A percentile compares a stretch with the other conserved stretches of the same genome.
Evolutionary conservation across 768 basidiomycete species (phyloP).

Genomic region (Panellus pusillus): DNA sequence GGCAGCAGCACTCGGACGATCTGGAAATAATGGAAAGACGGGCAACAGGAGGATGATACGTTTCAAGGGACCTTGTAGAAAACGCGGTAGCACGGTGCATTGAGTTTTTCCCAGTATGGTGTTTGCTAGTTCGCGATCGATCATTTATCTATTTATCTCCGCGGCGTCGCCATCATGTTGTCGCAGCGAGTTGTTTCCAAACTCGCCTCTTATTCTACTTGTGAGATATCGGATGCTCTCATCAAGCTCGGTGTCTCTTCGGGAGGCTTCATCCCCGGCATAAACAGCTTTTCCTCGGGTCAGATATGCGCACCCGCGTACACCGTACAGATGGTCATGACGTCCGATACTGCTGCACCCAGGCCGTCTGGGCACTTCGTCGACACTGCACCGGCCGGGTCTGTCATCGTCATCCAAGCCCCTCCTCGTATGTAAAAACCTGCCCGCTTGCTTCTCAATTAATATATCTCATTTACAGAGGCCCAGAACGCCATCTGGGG

Average conservation of each 20-base stretch:
- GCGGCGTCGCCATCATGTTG: neutral
- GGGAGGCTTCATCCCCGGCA: slow-evolving; percentile 83
- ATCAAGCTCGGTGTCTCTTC: slow-evolving; percentile 70
- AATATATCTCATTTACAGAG: slow-evolving; percentile 37
- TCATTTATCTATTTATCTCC: too few relatives aligned
- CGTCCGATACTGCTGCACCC: slow-evolving; percentile 58
- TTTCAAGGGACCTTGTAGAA: too few relatives aligned
- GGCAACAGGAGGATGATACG: too few relatives aligned
- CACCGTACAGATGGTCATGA: slow-evolving; percentile 80
- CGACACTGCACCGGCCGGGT: slow-evolving; percentile 66
- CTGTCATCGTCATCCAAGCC: slow-evolving; percentile 72
- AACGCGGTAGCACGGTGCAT: too few relatives aligned
- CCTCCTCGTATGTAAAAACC: slow-evolving; percentile 54
- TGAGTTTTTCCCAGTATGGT: too few relatives aligned
- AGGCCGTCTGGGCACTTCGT: slow-evolving; percentile 76
- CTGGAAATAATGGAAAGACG: too few relatives aligned
- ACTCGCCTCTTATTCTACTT: slow-evolving; percentile 56
- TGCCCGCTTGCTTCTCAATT: neutral
- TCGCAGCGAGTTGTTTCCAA: neutral
- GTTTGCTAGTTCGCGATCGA: too few relatives aligned
- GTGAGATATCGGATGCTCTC: slow-evolving; percentile 88
- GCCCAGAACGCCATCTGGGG: slow-evolving; percentile 88
- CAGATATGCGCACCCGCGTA: slow-evolving; percentile 76
- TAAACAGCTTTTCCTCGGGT: slow-evolving; percentile 55
- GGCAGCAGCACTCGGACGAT: too few relatives aligned